Evolutionary conservation across 1,284 basidiomycete species (phyloP).

Genomic region (Stygiomarasmius scandens): DNA sequence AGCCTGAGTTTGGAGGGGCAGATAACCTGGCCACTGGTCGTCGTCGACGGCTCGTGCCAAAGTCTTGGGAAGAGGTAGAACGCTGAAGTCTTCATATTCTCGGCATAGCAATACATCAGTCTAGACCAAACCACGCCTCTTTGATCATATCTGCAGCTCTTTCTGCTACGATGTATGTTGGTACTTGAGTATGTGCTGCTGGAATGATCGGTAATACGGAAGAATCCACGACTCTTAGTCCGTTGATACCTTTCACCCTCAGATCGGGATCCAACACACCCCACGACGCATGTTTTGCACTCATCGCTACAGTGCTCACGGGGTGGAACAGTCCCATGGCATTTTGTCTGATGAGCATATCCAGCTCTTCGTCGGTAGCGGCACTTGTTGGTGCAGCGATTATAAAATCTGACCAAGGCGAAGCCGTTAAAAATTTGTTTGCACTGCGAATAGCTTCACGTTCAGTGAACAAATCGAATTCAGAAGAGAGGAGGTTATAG

Average conservation of each 20-base stretch:
- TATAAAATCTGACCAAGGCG: slow-evolving; percentile 22
- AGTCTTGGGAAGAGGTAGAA: too few species aligned
- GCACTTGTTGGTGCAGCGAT: slow-evolving; percentile 14
- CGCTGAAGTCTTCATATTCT: too few species aligned
- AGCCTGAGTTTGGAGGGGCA: too few species aligned
- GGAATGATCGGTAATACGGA: slow-evolving; percentile 22
- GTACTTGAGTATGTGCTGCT: slow-evolving; percentile 15
- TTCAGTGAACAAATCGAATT: slow-evolving; percentile 21
- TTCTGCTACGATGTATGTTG: slow-evolving; percentile 12
- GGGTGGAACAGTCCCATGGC: slow-evolving; percentile 25
- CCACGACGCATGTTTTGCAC: slow-evolving; percentile 14
- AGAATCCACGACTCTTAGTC: slow-evolving; percentile 30
- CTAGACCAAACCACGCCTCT: slow-evolving; percentile 4
- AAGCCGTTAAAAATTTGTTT: slow-evolving; percentile 18
- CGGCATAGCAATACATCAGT: too few species aligned
- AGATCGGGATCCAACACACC: slow-evolving; percentile 30
- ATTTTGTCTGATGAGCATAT: slow-evolving; percentile 21
- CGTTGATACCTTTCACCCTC: slow-evolving; percentile 25
- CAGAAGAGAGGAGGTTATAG: slow-evolving; percentile 18
- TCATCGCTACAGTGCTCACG: slow-evolving; percentile 28
- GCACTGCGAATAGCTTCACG: slow-evolving; percentile 23
- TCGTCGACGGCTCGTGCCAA: too few species aligned
- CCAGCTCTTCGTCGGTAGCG: slow-evolving; percentile 21
- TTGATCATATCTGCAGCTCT: slow-evolving; percentile 16
- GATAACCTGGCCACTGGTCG: too few species aligned